Base-by-base conservation (phyloP, 768 basidiomycete species). In the Podaxis rugospora region DNA sequence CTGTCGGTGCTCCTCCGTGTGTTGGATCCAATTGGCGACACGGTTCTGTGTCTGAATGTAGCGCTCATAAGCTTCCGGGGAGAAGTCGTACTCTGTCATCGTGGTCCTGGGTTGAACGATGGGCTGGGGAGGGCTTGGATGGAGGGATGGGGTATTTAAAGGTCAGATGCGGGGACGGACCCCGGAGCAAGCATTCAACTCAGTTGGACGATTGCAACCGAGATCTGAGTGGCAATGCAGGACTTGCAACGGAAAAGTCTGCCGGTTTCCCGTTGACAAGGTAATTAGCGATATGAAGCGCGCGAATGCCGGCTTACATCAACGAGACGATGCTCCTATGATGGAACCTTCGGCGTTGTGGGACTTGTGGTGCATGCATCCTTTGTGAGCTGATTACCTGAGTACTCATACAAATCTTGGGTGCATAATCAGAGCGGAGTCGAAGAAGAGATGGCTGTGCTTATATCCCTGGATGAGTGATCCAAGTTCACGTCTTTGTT, bases 51-150 rank as follows among this genome's bases (percentile, higher is more conserved):
- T 82, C 27, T 72, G 74, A 55, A 80, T 32, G 66, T 80, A 74
- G 9, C 74, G 77, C 56, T 83, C 75, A 65, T 77, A 72, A 28
- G 82, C 83, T 66, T 80, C 82, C 18, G 82, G 82, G 56, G 83
- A 84, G 69, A 75, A 84, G 72, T 84, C 83, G 78, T 85, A 85
- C 69, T 85, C 83, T 28, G 83, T 84, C 83, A 85, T 85, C 54
- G 63, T 63, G 62, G 35, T 25, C 55, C 42, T 39, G 50, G 57
- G 50, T 27, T 3, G 50, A 35, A 23, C 13, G 55, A 47, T 50
- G 21, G 42, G n/a, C 42, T 36, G 47, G 47, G 18, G 36, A 39
- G 42, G 9, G 54, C 23, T 37, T 37, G 42, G 21, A 37, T 9
- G 23, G 11, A 21, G 25, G 39, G 2, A 9, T 25, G 23, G 51